Base-by-base conservation (phyloP, 2,329 filamentous ascomycete genomes). In the Phaeosphaeria sp. region DNA sequence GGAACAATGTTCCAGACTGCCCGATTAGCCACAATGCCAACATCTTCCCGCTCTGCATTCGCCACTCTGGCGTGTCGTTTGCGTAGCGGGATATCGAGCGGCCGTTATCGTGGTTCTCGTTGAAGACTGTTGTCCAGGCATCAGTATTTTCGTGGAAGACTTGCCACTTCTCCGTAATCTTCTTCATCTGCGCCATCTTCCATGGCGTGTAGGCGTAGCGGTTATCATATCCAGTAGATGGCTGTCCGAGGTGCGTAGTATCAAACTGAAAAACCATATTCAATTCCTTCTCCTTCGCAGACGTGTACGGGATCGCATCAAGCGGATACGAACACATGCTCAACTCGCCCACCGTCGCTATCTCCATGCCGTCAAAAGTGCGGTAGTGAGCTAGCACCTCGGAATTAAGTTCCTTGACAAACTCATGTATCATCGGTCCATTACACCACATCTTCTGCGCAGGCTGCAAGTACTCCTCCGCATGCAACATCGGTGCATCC, bases 21-120 rank as follows among this genome's bases (percentile, higher is more conserved):
- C 79, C 75, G 1, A 73, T 69, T 51, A 82, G 75, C 74, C 84
- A 77, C n/a, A 84, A 72, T 1, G 83, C 79, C 18, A 87, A 77
- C 76, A 87, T 81, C 66, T 86, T 86, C 6, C 83, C 84, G 45
- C 80, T 80, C 11, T 72, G 62, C 11, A 68, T 77, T 22, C 83
- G 79, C 65, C 78, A 75, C 44, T 78, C 73, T 0, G 79, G 79
- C 11, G 81, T 75, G 51, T 84, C 82, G 15, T 78, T 79, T 0
- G 78, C 80, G 56, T 82, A 85, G 2, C 86, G 81, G 2, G 83
- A 84, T 5, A 89, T 75, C 2, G 82, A 83, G 1, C 87, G 80
- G 2, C 82, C 81, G 56, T 87, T 82, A 67, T 89, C 87, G 70
- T 89, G 87, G 64, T 89, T 89, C 67, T 89, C 87, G 53, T 85